These are phyloP conservation scores for Colletotrichum sp. DNA, from an alignment of 2,329 filamentous ascomycete species.

Conservation along the genomic window DNA sequence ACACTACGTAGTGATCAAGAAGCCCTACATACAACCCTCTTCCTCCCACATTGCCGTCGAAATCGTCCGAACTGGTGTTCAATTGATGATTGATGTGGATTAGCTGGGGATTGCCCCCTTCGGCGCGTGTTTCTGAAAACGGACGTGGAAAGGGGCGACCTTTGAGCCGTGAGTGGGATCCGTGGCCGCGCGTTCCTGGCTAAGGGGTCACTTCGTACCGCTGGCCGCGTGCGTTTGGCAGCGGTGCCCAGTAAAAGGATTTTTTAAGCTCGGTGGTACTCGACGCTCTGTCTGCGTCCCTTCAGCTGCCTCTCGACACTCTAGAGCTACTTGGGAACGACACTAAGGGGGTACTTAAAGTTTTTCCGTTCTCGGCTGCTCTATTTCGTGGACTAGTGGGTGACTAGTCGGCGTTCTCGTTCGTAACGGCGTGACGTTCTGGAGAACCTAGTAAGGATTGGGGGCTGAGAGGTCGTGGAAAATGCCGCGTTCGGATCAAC, in stretches of 20 bases:
- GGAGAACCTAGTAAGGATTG: background rate
- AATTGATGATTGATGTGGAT: background rate
- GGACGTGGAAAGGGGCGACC: background rate
- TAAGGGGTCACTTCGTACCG: background rate
- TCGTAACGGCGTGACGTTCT: background rate
- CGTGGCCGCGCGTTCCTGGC: conserved; percentile 11
- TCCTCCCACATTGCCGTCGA: background rate
- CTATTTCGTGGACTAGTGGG: background rate
- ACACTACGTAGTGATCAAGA: background rate
- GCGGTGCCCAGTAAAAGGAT: background rate
- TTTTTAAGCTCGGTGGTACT: background rate
- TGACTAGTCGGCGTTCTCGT: background rate
- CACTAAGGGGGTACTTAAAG: background rate
- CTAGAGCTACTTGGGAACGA: background rate
- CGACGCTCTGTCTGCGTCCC: background rate
- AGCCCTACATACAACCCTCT: background rate
- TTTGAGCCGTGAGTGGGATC: background rate
- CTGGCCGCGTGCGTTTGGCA: conserved; percentile 6
- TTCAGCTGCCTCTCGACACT: background rate
- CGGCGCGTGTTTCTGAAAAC: background rate
- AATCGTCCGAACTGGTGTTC: background rate
- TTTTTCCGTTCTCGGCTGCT: background rate
- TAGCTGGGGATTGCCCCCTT: background rate
- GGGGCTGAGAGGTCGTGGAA: background rate
- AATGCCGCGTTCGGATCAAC: background rate